Evolutionary conservation across 1,284 basidiomycete genomes (phyloP).

Genomic region (Rugosomyces carneus): DNA sequence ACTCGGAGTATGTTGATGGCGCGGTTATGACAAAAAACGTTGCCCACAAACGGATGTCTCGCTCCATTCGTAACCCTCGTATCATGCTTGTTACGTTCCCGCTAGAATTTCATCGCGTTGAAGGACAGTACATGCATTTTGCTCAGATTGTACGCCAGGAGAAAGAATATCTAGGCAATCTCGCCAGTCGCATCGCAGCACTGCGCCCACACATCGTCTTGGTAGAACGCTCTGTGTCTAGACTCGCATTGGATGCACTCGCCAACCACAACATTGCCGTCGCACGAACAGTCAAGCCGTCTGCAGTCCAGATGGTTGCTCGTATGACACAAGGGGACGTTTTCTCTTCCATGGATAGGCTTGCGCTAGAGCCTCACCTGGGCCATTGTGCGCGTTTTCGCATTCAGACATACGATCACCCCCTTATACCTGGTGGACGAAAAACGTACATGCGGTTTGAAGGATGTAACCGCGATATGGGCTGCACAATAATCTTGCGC

Average conservation of each 20-base stretch:
- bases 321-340: conserved; percentile 95
- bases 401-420: conserved; percentile 93
- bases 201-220: conserved; percentile 90
- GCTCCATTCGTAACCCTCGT: conserved; percentile 71
- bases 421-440: conserved; percentile 81
- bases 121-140: conserved; percentile 92
- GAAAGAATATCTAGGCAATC: conserved; percentile 87
- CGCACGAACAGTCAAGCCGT: conserved; percentile 84
- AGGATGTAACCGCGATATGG: conserved; percentile 87
- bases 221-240: conserved; percentile 88
- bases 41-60: conserved; percentile 86
- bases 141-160: conserved; percentile 92
- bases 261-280: conserved; percentile 87
- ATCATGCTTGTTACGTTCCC: conserved; percentile 97
- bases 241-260: conserved; percentile 88
- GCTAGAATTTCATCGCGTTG: conserved; percentile 90
- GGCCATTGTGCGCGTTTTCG: conserved; percentile 88
- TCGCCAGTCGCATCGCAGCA: conserved; percentile 86
- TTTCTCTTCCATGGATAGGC: conserved; percentile 91
- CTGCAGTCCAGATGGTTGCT: conserved; percentile 83
- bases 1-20: conserved; percentile 96
- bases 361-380: conserved; percentile 85
- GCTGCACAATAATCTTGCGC: conserved; percentile 89
- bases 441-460: conserved; percentile 99
- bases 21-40: conserved; percentile 98